Base-by-base conservation (phyloP, 1,139 yeast genomes). In the Yamadazyma trypodendri region DNA sequence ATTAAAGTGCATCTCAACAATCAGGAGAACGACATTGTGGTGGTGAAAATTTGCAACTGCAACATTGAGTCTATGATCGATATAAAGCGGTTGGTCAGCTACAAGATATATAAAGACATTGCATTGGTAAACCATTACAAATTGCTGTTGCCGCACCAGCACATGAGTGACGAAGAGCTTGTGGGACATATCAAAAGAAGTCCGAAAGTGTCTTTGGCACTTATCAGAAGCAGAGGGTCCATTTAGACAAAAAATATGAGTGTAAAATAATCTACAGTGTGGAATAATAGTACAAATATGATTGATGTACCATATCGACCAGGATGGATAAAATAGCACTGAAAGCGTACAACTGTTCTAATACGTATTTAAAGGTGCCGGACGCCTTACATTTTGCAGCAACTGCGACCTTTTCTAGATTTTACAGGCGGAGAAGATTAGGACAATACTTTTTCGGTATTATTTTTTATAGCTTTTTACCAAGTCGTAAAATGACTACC, bases 61-160 rank as follows among this genome's bases (percentile, higher is more conserved):
- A 54, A 59, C 35, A 44, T 66, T 20, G 50, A 53, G n/a, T 54
- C 65, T 9, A 49, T 65, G 14, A 52, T 46, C 6, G 58, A 63
- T 46, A 53, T 65, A 43, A 65, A 65, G 43, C 58, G 56, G 43
- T 43, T 61, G 33, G 42, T 65, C 14, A 60, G 65, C 30, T 54
- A 48, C 46, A 65, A 65, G 44, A 60, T 66, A 31, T 65, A 63
- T 45, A 62, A 60, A 40, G 70, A 65, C 42, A 51, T 48, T 41
- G 57, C 54, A 34, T 54, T 64, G 40, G 55, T 53, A 17, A 50
- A 54, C 40, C 71, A 65, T 43, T 65, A 63, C 42, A 50, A 45
- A 22, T 54, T 65, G 35, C 45, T 45, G 24, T 49, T 52, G 24
- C 41, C 40, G 17, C 52, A 44, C 28, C 36, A 32, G 2, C 33